Evolutionary conservation across 495 filamentous ascomycete genomes (phyloP).

Genomic region (Annulohypoxylon nitens): DNA sequence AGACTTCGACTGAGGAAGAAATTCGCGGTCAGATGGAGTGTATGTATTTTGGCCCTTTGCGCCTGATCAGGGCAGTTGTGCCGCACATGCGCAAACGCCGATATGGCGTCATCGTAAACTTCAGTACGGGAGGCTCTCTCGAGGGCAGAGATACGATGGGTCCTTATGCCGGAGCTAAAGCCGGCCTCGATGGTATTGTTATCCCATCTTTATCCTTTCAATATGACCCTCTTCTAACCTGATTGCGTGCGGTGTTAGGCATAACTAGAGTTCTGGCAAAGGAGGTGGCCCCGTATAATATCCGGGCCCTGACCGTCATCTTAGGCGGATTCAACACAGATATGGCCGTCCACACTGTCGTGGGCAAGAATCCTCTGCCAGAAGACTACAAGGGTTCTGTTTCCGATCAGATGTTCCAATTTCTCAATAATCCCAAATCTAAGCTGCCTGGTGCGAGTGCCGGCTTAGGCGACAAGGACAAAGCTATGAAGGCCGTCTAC

Average conservation of each 20-base stretch:
- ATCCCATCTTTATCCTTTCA: not conserved
- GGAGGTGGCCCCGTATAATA: slow-evolving; percentile 64
- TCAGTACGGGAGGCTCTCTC: slow-evolving; percentile 60
- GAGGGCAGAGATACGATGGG: slow-evolving; percentile 59
- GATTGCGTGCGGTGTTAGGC: slow-evolving; percentile 33
- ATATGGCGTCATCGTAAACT: slow-evolving; percentile 62
- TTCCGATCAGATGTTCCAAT: slow-evolving; percentile 52
- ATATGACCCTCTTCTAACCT: not conserved
- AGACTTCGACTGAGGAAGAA: slow-evolving; percentile 56
- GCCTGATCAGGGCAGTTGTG: slow-evolving; percentile 60
- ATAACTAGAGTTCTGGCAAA: slow-evolving; percentile 60
- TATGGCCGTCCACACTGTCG: slow-evolving; percentile 50
- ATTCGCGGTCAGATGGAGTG: slow-evolving; percentile 62
- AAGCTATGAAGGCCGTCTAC: slow-evolving; percentile 63
- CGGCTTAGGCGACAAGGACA: slow-evolving; percentile 62
- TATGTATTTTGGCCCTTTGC: slow-evolving; percentile 63
- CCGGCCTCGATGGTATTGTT: slow-evolving; percentile 62
- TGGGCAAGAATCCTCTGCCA: slow-evolving; percentile 52
- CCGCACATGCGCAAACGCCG: slow-evolving; percentile 61
- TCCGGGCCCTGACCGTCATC: slow-evolving; percentile 60
- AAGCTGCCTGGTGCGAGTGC: slow-evolving; percentile 45
- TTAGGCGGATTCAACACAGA: slow-evolving; percentile 66
- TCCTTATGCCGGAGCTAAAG: slow-evolving; percentile 62
- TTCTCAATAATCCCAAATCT: slow-evolving; percentile 38
- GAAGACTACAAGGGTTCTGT: slow-evolving; percentile 60